Base-by-base conservation (phyloP, 2,329 filamentous ascomycete species). In the Ceratocystis eucalypticola region DNA sequence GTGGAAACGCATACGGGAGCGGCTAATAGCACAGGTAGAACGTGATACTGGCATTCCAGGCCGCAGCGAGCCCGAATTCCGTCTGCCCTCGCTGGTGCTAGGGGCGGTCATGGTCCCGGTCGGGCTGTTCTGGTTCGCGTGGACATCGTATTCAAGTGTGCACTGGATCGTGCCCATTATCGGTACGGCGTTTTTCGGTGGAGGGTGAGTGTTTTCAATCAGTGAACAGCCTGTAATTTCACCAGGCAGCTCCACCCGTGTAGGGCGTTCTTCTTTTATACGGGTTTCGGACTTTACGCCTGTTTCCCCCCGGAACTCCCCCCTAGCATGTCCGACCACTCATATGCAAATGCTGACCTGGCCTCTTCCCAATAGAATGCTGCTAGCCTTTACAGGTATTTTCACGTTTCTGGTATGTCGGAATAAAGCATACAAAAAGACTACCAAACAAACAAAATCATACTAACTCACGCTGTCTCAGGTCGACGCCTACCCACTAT, bases 81-180 rank as follows among this genome's bases (percentile, higher is more conserved):
- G 91, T 68, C 81, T 96, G 44, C 88, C 90, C 5, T 85, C 89
- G 44, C 84, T 86, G 22, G 88, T 92, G 64, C 74, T 80, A 6
- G 93, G 92, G n/a, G 86, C 86, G 0, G 75, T 91, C 57, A 76
- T 96, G 8, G 89, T 94, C 41, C 89, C 91, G 4, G 78, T 88
- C 66, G 89, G 90, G 5, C 77, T 97, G 17, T 96, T 96, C 75
- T 88, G 89, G 76, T 96, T 96, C 76, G 91, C 85, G 7, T 96
- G 91, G 88, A 91, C 89, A 3, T 88, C 88, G 15, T 92, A 86
- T 74, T 75, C 85, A 1, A 81, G 75, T 70, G 82, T 96, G 62
- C 87, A 90, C 75, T 93, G 86, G 86, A 88, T 89, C 69, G 80
- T 86, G 59, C 87, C 88, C 30, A 86, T 91, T 70, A 86, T 92